Conservation (phyloP, 805 yeast species). For the Ogataea angusta region DNA sequence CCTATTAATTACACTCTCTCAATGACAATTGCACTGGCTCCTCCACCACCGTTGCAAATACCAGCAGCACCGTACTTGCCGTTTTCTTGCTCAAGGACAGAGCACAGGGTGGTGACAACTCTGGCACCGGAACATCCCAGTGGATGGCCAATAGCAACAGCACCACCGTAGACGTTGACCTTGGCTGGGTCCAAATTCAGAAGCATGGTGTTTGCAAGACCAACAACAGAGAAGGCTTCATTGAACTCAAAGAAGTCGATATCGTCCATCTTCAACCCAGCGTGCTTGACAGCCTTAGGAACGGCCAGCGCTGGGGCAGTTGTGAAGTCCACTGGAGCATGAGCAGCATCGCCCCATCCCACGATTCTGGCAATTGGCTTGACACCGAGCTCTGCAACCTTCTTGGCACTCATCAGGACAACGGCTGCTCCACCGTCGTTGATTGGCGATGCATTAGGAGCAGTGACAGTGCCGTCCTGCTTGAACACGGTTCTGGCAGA, state of each 20-base stretch:
- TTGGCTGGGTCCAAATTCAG: slow-evolving; percentile 60
- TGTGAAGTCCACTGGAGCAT: slow-evolving; percentile 91
- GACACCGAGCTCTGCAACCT: slow-evolving; percentile 79
- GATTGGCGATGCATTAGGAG: slow-evolving; percentile 93
- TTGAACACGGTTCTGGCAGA: slow-evolving; percentile 93
- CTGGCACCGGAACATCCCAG: slow-evolving; percentile 96
- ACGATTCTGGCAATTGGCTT: slow-evolving; percentile 85
- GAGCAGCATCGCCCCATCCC: slow-evolving; percentile 99
- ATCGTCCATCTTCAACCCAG: slow-evolving; percentile 58
- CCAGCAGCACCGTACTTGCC: slow-evolving; percentile 93
- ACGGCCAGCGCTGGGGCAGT: slow-evolving; percentile 93
- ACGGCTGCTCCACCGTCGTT: slow-evolving; percentile 99
- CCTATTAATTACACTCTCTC: slow-evolving; percentile 48
- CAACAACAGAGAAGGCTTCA: slow-evolving; percentile 97
- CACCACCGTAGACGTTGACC: slow-evolving; percentile 91
- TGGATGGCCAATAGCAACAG: slow-evolving; percentile 94
- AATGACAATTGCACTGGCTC: slow-evolving; percentile 89
- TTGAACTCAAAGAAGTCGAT: slow-evolving; percentile 93
- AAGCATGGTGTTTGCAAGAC: slow-evolving; percentile 80
- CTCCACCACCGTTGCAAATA: slow-evolving; percentile 99
- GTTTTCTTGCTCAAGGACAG: slow-evolving; percentile 78
- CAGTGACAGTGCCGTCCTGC: slow-evolving; percentile 95
- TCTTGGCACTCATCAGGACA: slow-evolving; percentile 77
- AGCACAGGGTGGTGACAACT: slow-evolving; percentile 79
- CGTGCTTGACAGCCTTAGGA: slow-evolving; percentile 93